Percentiles rank a stretch among this genome's conserved stretches.
These are phyloP conservation scores for Kluyveromyces wickerhamii DNA, from an alignment of 805 yeast species.

Conservation along the genomic window DNA sequence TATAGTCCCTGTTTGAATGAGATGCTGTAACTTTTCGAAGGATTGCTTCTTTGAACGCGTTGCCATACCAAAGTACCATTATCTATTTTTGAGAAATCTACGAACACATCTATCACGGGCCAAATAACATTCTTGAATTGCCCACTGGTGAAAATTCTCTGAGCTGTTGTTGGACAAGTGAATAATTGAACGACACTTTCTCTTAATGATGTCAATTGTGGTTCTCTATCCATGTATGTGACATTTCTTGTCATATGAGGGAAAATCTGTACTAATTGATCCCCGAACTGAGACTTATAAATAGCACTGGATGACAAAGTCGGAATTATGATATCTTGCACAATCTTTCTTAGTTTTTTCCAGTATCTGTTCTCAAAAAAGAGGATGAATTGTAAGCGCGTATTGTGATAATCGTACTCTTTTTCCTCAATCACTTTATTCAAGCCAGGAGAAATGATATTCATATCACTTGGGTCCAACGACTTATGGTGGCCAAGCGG, in stretches of 20 bases:
- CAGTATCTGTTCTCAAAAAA: slow-evolving; percentile 53
- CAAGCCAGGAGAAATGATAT: slow-evolving; percentile 26
- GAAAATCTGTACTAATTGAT: slow-evolving; percentile 47
- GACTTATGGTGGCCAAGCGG: slow-evolving; percentile 29
- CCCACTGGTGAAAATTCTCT: slow-evolving; percentile 35
- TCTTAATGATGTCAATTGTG: slow-evolving; percentile 68
- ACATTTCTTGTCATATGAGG: slow-evolving; percentile 42
- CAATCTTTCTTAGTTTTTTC: slow-evolving; percentile 40
- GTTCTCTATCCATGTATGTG: slow-evolving; percentile 74
- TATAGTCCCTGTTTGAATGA: slow-evolving; percentile 30
- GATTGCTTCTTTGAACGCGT: slow-evolving; percentile 27
- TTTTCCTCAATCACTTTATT: slow-evolving; percentile 12
- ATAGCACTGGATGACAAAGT: slow-evolving; percentile 43
- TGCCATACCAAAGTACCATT: slow-evolving; percentile 31
- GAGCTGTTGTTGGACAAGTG: slow-evolving; percentile 80
- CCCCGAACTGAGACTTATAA: slow-evolving; percentile 41
- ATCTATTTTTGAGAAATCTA: slow-evolving; percentile 33
- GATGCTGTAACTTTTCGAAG: slow-evolving; percentile 29
- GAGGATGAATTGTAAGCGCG: slow-evolving; percentile 52
- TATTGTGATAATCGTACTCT: slow-evolving; percentile 20
- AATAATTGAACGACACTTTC: slow-evolving; percentile 77
- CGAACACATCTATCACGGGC: slow-evolving; percentile 39
- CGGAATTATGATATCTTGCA: slow-evolving; percentile 47
- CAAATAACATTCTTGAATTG: slow-evolving; percentile 38
- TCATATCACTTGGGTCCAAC: slow-evolving; percentile 13